Percentiles rank a stretch among this genome's conserved stretches.
These are phyloP conservation scores for Metarhizium anisopliae DNA, from an alignment of 2,329 filamentous ascomycete genomes.

Conservation along the genomic window DNA sequence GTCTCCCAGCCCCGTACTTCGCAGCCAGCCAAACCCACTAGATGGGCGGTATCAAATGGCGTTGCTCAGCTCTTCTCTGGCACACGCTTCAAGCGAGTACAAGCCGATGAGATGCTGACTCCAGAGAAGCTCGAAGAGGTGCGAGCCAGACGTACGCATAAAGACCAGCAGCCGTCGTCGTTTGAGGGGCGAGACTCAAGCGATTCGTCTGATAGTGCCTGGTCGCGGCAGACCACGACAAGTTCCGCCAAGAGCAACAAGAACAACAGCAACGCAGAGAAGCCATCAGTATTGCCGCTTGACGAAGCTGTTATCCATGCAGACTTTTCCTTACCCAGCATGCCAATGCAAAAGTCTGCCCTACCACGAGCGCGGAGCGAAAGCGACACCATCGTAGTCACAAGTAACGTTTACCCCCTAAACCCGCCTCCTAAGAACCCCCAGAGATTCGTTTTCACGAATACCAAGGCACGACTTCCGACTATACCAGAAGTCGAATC, in stretches of 20 bases:
- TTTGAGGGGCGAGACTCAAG: not conserved
- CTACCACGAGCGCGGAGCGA: not conserved
- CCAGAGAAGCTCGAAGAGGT: not conserved
- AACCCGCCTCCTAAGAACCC: slow-evolving; percentile 2
- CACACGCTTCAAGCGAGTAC: slow-evolving; percentile 44
- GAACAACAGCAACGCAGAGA: not conserved
- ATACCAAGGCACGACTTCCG: slow-evolving; percentile 27
- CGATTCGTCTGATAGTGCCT: not conserved
- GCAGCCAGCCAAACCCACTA: slow-evolving; percentile 18
- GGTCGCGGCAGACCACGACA: not conserved
- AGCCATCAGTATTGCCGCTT: not conserved
- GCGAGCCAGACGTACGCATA: not conserved
- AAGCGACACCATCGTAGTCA: slow-evolving; percentile 9
- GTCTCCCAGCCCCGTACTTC: not conserved
- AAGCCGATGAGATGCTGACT: slow-evolving; percentile 46
- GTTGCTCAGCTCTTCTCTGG: slow-evolving; percentile 48
- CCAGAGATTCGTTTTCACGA: slow-evolving; percentile 11
- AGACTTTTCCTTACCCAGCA: slow-evolving; percentile 1
- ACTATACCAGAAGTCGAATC: slow-evolving; percentile 5
- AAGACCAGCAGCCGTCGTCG: not conserved
- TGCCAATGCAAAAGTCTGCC: not conserved
- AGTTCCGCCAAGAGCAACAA: not conserved
- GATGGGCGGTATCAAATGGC: slow-evolving; percentile 47
- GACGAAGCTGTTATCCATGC: slow-evolving; percentile 2
- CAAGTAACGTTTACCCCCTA: not conserved